These are phyloP conservation scores for Coelastrella sp. DNA, from an alignment of 139 green algal genomes.

Conservation along the genomic window DNA sequence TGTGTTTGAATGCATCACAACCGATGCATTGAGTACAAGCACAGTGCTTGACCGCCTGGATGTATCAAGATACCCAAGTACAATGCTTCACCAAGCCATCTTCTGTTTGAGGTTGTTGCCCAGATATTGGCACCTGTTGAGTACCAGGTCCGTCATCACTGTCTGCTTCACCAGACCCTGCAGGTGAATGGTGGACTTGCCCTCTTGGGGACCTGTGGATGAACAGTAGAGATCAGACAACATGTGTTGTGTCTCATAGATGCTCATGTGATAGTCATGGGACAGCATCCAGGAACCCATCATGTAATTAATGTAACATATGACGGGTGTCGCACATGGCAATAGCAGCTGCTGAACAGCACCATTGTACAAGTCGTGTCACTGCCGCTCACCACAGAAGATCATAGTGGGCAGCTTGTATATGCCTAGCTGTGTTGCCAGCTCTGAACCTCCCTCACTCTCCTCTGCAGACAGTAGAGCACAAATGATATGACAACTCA, in stretches of 20 bases:
- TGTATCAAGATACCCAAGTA: too few species aligned
- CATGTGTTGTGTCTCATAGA: background rate
- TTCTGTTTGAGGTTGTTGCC: background rate
- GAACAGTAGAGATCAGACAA: background rate
- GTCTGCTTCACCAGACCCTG: background rate
- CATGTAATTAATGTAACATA: too few species aligned
- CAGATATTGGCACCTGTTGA: background rate
- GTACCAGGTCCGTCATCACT: slow-evolving; percentile 4
- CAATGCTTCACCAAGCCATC: slow-evolving; percentile 16
- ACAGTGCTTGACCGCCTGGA: too few species aligned
- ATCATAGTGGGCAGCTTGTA: slow-evolving; percentile 35
- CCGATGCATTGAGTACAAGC: too few species aligned
- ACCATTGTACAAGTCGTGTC: background rate
- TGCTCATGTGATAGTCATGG: too few species aligned
- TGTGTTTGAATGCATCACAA: too few species aligned
- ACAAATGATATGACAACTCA: background rate
- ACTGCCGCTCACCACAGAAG: background rate
- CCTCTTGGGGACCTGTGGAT: background rate
- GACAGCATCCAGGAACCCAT: too few species aligned
- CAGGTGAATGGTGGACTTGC: slow-evolving; percentile 4
- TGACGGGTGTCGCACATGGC: too few species aligned
- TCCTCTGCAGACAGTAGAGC: slow-evolving; percentile 13
- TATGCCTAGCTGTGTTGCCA: background rate
- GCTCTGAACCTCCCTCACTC: slow-evolving; percentile 7
- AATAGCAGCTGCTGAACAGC: background rate